These are phyloP conservation scores for Pythium folliculosum DNA, from an alignment of 352 stramenopile species.

Conservation along the genomic window DNA sequence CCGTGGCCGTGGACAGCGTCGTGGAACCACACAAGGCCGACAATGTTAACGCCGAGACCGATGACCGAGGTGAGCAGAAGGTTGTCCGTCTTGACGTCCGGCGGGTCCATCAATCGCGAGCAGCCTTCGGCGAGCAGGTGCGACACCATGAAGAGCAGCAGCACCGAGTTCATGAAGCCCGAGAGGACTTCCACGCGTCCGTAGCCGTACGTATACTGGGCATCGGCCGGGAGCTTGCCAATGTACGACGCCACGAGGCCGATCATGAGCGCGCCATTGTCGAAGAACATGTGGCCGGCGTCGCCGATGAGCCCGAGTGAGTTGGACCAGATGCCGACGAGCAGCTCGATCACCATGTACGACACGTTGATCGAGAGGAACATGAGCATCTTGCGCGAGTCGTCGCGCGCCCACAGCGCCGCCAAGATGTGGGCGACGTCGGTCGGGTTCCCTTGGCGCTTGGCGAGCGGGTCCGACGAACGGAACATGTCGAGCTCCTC, in stretches of 20 bases:
- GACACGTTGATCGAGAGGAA: conserved; percentile 79
- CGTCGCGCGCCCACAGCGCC: conserved; percentile 53
- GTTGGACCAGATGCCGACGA: conserved; percentile 82
- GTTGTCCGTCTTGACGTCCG: conserved; percentile 81
- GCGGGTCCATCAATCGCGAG: conserved; percentile 70
- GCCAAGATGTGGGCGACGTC: conserved; percentile 33
- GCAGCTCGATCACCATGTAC: conserved; percentile 90
- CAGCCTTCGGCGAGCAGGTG: conserved; percentile 83
- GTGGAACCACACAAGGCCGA: conserved; percentile 91
- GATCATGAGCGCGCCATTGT: conserved; percentile 85
- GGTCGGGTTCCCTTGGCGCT: conserved; percentile 6
- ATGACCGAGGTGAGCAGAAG: conserved; percentile 83
- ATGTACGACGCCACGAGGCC: conserved; percentile 85
- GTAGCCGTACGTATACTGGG: conserved; percentile 85
- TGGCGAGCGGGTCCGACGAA: conserved; percentile 5
- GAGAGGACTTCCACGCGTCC: conserved; percentile 85
- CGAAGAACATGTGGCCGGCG: conserved; percentile 89
- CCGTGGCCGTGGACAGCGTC: conserved; percentile 82
- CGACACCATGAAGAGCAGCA: conserved; percentile 83
- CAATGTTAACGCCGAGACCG: conserved; percentile 83
- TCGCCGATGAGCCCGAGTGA: conserved; percentile 87
- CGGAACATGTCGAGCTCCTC: conserved; percentile 53
- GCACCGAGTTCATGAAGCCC: conserved; percentile 85
- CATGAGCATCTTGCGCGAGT: conserved; percentile 79
- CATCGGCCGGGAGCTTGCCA: conserved; percentile 64